A percentile compares a stretch with the other conserved stretches of the same genome.
Evolutionary conservation across 169 alveolate species (phyloP).

Genomic region (Cryptosporidium canis): DNA sequence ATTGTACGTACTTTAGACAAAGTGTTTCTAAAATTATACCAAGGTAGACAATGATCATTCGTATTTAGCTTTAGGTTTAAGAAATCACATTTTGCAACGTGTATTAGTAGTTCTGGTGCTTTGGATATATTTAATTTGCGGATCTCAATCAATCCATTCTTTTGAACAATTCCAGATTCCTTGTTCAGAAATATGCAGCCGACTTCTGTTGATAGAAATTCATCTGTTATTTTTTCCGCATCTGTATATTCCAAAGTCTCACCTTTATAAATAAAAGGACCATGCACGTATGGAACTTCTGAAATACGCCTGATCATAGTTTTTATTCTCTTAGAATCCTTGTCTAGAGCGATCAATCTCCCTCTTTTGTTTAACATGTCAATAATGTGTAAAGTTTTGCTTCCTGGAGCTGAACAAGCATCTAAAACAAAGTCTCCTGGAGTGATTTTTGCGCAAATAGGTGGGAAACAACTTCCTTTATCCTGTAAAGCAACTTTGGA

Average conservation of each 20-base stretch:
- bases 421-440: constrained; percentile 77
- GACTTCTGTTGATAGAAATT: background rate
- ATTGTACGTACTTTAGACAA: constrained; percentile 13
- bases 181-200: constrained; percentile 55
- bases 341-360: constrained; percentile 65
- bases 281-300: constrained; percentile 55
- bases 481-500: constrained; percentile 72
- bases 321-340: constrained; percentile 45
- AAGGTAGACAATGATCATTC: background rate
- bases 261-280: constrained; percentile 23
- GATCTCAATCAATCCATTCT: background rate
- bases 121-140: background rate
- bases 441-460: constrained; percentile 60
- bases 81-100: constrained; percentile 17
- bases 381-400: constrained; percentile 76
- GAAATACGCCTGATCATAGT: constrained; percentile 49
- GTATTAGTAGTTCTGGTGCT: constrained; percentile 11
- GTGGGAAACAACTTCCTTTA: constrained; percentile 74
- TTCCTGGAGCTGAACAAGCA: constrained; percentile 81
- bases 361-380: constrained; percentile 70
- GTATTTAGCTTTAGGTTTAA: background rate
- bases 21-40: constrained; percentile 27
- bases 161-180: background rate
- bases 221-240: background rate
- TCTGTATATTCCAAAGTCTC: background rate